Conservation (phyloP, 2,329 filamentous ascomycete genomes). For the Cladosporium austrohemisphaericum region DNA sequence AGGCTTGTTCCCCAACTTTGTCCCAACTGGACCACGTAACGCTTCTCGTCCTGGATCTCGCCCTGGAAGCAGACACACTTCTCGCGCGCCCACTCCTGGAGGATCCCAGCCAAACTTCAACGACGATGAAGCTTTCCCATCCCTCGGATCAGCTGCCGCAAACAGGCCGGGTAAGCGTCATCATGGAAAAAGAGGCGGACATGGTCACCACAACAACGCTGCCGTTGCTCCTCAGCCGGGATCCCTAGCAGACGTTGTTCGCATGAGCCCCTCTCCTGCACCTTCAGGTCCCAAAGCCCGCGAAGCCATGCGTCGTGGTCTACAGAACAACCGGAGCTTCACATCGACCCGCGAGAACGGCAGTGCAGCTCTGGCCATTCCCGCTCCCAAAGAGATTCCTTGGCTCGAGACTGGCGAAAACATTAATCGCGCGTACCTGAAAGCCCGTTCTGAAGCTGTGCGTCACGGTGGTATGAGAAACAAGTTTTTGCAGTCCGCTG, state of each 20-base stretch:
- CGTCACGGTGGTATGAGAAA: constrained; percentile 95
- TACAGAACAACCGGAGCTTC: constrained; percentile 63
- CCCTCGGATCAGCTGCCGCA: constrained; percentile 69
- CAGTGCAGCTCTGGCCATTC: constrained; percentile 75
- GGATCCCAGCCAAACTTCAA: constrained; percentile 69
- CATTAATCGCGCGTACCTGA: constrained; percentile 91
- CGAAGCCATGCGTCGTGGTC: constrained; percentile 49
- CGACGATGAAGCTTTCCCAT: constrained; percentile 93
- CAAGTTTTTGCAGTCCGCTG: constrained; percentile 94
- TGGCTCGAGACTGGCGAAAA: constrained; percentile 92
- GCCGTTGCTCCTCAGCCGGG: constrained; percentile 71
- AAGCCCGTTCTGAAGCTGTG: constrained; percentile 91
- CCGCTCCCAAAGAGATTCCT: constrained; percentile 84
- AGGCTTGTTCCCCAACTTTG: constrained; percentile 61
- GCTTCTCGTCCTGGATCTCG: constrained; percentile 70
- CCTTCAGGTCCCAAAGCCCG: constrained; percentile 38
- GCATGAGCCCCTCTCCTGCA: constrained; percentile 85
- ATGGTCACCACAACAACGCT: constrained; percentile 60
- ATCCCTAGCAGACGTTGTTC: constrained; percentile 89
- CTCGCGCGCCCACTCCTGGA: constrained; percentile 58
- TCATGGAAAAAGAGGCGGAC: constrained; percentile 83
- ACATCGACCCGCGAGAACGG: constrained; percentile 69
- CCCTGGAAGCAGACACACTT: constrained; percentile 76
- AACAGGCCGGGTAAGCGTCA: constrained; percentile 82
- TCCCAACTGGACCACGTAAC: constrained; percentile 41